Evolutionary conservation across 1,284 basidiomycete species (phyloP).

Genomic region (Polyporus tsugae): DNA sequence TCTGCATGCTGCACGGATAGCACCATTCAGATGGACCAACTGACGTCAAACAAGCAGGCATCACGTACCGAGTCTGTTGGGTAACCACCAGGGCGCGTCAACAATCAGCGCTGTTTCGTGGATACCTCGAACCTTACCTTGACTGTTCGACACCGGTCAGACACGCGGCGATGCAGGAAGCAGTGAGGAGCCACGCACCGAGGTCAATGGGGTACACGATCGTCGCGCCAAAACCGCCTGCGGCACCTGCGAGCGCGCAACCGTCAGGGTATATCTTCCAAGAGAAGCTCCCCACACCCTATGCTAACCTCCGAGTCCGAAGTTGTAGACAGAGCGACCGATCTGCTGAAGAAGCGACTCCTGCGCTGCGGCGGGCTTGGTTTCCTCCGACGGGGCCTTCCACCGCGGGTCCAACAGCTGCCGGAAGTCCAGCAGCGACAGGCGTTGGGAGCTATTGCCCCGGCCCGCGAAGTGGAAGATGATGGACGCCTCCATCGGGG

Average conservation of each 20-base stretch:
- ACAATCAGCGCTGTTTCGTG: slow-evolving; percentile 6
- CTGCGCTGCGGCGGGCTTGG: slow-evolving; percentile 39
- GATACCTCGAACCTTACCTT: slow-evolving; percentile 58
- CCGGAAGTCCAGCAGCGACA: slow-evolving; percentile 88
- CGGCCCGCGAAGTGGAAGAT: slow-evolving; percentile 95
- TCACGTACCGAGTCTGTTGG: slow-evolving; percentile 69
- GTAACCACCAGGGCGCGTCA: not conserved
- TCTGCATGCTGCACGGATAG: slow-evolving; percentile 81
- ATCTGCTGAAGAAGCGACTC: slow-evolving; percentile 59
- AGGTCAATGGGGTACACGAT: slow-evolving; percentile 96
- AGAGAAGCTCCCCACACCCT: not conserved
- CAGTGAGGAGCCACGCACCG: slow-evolving; percentile 57
- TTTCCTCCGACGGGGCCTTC: slow-evolving; percentile 68
- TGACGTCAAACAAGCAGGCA: slow-evolving; percentile 1
- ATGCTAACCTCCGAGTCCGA: slow-evolving; percentile 81
- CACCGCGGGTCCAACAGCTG: slow-evolving; percentile 89
- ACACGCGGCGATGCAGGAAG: slow-evolving; percentile 8
- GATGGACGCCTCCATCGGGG: slow-evolving; percentile 95
- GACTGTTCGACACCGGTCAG: slow-evolving; percentile 49
- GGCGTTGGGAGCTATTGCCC: slow-evolving; percentile 70
- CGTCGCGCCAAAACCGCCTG: slow-evolving; percentile 92
- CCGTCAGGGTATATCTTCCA: slow-evolving; percentile 6
- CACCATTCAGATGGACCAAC: slow-evolving; percentile 8
- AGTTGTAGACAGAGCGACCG: slow-evolving; percentile 82
- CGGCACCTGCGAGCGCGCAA: slow-evolving; percentile 64